phyloP scores from a whole-genome alignment of 148 eudicot species.

The Beta vulgaris region DNA sequence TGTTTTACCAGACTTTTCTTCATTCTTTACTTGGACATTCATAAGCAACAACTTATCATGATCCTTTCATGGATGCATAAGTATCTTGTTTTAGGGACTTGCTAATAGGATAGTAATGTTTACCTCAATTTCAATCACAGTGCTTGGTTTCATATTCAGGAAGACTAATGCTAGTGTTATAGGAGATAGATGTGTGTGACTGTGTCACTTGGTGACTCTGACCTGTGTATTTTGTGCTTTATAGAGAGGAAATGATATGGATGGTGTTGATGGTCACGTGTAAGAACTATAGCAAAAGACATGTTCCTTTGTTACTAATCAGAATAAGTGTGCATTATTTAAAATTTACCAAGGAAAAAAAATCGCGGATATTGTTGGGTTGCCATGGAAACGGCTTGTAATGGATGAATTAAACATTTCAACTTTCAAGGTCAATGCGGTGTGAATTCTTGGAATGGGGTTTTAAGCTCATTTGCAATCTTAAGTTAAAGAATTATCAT shows the following conservation, averaged over 20 bases:
- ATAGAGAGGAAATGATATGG: background rate
- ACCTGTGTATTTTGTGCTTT: background rate
- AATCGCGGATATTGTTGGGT: too few species aligned
- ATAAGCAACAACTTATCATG: background rate
- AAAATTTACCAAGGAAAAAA: too few species aligned
- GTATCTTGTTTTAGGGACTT: background rate
- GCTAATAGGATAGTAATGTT: background rate
- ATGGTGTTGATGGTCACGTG: background rate
- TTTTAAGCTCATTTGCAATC: too few species aligned
- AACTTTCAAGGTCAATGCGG: too few species aligned
- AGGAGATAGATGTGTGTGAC: background rate
- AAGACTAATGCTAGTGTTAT: background rate
- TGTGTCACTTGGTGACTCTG: background rate
- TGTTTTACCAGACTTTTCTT: background rate
- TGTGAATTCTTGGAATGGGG: too few species aligned
- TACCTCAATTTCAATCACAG: background rate
- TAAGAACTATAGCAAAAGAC: background rate
- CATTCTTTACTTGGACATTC: background rate
- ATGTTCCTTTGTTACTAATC: background rate
- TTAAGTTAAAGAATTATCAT: too few species aligned
- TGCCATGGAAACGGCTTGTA: too few species aligned
- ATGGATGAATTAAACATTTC: too few species aligned
- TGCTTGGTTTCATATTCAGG: background rate
- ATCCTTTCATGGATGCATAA: background rate
- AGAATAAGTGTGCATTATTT: background rate